Evolutionary conservation across 495 filamentous ascomycete species (phyloP), one percentile per base, ranked within the genome.

Genomic region (Niebla homalea): DNA sequence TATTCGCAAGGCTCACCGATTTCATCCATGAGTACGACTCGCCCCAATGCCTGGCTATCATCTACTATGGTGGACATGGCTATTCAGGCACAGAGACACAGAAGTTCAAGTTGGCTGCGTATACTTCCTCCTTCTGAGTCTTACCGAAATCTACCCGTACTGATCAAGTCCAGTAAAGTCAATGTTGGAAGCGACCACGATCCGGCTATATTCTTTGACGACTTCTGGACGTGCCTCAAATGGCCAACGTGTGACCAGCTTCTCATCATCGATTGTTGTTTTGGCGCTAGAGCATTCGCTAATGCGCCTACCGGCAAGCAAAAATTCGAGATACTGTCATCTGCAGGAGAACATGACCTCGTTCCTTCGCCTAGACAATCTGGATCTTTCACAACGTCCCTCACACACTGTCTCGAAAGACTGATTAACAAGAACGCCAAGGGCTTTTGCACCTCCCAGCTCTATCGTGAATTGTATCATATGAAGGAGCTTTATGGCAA

Each of bases 21-120:
- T 57, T 62, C 32, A 43, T 41, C 36, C 51, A 53, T 12, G 44
- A 60, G 23, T 60, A 55, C 22, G 57, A 62, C 41, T 52, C 48
- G 23, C 51, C 59, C 2, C 57, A 62, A 18, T 25, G 40, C 22
- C 46, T 62, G 26, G 51, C 43, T 25, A 62, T 62, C 18, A 46
- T 62, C 32, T 62, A 62, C 29, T 62, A 62, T 41, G 59, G 45
- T 44, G 59, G 59, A n/a, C 59, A 62, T 29, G 57, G 44, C 7
- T 52, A 57, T 16, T 18, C 21, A 21, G 59, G 57, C 35, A 32
- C 5, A 12, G 59, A 60, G 18, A 55, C 59, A 4, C 19, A 46
- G 12, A 16, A 57, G 10, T 51, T 62, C 35, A 60, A 62, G 39
- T 19, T 60, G 19, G 37, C 57, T 47, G 59, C 59, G 57, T 60